Evolutionary conservation across 1,284 basidiomycete species (phyloP).

Genomic region (Anthracocystis walkeri): DNA sequence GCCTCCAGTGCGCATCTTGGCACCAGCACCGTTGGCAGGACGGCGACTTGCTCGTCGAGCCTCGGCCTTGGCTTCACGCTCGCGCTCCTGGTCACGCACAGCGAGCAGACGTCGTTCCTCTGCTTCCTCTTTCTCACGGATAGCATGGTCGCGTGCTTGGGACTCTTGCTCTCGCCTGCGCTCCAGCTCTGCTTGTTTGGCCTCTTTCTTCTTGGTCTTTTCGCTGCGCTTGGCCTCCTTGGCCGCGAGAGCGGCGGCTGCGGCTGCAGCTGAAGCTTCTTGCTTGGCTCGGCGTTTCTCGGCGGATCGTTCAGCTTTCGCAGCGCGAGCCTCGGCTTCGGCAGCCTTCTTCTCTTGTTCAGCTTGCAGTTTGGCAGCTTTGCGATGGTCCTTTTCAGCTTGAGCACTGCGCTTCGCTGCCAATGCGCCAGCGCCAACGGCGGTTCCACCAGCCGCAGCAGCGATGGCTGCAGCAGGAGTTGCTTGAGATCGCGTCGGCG

Average conservation of each 20-base stretch:
- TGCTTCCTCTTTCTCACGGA: constrained; percentile 43
- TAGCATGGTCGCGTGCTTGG: constrained; percentile 38
- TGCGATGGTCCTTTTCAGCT: constrained; percentile 30
- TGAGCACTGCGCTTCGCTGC: constrained; percentile 27
- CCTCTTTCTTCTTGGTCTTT: constrained; percentile 41
- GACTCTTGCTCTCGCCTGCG: constrained; percentile 43
- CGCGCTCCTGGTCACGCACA: constrained; percentile 35
- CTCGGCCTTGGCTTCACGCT: constrained; percentile 39
- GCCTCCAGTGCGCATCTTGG: constrained; percentile 26
- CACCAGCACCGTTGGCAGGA: constrained; percentile 29
- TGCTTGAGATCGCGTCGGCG: constrained; percentile 12
- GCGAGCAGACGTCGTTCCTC: constrained; percentile 45
- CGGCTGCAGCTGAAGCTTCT: constrained; percentile 48
- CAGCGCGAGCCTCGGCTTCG: constrained; percentile 31
- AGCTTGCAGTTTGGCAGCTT: constrained; percentile 28
- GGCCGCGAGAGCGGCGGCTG: constrained; percentile 43
- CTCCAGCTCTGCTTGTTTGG: constrained; percentile 33
- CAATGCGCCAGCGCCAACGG: constrained; percentile 20
- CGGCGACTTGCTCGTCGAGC: constrained; percentile 42
- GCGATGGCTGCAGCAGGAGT: constrained; percentile 36
- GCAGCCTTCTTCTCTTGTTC: constrained; percentile 38
- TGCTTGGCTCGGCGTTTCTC: constrained; percentile 45
- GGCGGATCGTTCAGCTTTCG: constrained; percentile 28
- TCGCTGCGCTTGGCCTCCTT: constrained; percentile 48
- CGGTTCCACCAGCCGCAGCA: constrained; percentile 16